Percentiles rank a stretch among this genome's conserved stretches.
Conservation (phyloP, 129 eudicot species). For the Cynara cardunculus region DNA sequence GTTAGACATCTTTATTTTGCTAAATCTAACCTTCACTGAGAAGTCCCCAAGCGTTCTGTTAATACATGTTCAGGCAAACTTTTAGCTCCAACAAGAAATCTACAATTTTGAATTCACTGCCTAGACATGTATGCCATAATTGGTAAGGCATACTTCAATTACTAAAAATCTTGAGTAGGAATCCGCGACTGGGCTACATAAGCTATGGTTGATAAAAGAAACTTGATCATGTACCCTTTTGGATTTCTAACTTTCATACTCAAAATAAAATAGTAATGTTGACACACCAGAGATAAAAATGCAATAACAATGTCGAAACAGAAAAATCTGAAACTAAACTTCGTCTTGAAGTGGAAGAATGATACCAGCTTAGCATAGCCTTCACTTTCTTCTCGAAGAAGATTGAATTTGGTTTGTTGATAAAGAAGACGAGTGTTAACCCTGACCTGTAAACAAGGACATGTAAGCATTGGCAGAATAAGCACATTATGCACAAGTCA, state of each 20-base stretch:
- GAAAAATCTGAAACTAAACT: background rate
- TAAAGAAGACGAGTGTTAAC: slow-evolving; percentile 98
- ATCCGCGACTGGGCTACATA: background rate
- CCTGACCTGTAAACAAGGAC: slow-evolving; percentile 69
- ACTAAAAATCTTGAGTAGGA: background rate
- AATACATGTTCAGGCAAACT: background rate
- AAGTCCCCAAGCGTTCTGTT: background rate
- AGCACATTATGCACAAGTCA: background rate
- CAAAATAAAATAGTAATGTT: background rate
- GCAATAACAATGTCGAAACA: slow-evolving; percentile 1
- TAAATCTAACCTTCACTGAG: background rate
- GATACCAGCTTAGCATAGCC: slow-evolving; percentile 99
- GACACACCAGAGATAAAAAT: background rate
- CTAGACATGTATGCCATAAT: background rate
- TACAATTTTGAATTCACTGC: background rate
- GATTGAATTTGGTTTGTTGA: slow-evolving; percentile 97
- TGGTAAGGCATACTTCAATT: background rate
- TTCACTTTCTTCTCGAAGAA: slow-evolving; percentile 98
- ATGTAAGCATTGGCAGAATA: slow-evolving; percentile 14
- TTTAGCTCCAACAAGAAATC: background rate
- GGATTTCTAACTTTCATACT: background rate
- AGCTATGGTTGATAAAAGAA: background rate
- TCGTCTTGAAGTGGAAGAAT: background rate
- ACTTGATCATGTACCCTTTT: background rate
- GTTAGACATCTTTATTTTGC: background rate